These are phyloP conservation scores for Eudorina sp. DNA, from an alignment of 139 green algal species.

Conservation along the genomic window DNA sequence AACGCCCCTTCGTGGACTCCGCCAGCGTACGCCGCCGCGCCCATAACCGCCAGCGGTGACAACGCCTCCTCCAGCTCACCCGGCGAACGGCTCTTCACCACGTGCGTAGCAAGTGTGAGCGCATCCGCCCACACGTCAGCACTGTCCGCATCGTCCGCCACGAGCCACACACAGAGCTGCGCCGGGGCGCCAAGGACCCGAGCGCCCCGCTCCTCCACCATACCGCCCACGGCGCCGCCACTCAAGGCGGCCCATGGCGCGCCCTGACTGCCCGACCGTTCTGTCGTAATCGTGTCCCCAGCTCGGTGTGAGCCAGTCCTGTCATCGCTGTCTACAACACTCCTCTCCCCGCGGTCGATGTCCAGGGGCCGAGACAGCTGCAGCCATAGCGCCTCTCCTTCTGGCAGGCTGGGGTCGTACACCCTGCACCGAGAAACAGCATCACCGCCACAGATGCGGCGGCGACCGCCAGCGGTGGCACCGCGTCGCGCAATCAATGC, in stretches of 20 bases:
- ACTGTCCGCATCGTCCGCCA: conserved; percentile 72
- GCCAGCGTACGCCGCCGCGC: neutral
- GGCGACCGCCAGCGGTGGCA: neutral
- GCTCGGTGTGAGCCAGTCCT: too few species aligned
- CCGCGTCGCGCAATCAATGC: too few species aligned
- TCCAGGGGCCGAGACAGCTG: conserved; percentile 40
- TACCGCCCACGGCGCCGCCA: too few species aligned
- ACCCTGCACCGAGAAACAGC: neutral
- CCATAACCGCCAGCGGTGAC: neutral
- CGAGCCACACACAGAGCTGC: conserved; percentile 71
- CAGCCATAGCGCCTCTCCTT: conserved; percentile 77
- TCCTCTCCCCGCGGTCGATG: too few species aligned
- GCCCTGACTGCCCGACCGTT: too few species aligned
- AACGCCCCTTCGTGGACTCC: neutral
- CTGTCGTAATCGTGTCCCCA: too few species aligned
- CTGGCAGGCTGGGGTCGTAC: conserved; percentile 74
- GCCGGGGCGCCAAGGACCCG: conserved; percentile 25
- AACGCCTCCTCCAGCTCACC: conserved; percentile 63
- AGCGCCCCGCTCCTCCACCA: too few species aligned
- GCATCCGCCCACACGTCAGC: conserved; percentile 82
- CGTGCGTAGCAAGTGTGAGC: conserved; percentile 60
- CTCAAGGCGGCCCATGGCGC: neutral
- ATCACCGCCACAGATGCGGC: neutral
- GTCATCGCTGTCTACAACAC: too few species aligned
- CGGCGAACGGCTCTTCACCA: conserved; percentile 45